Evolutionary conservation across 1,139 yeast genomes (phyloP).

Genomic region (Magnusiomyces clavatus): DNA sequence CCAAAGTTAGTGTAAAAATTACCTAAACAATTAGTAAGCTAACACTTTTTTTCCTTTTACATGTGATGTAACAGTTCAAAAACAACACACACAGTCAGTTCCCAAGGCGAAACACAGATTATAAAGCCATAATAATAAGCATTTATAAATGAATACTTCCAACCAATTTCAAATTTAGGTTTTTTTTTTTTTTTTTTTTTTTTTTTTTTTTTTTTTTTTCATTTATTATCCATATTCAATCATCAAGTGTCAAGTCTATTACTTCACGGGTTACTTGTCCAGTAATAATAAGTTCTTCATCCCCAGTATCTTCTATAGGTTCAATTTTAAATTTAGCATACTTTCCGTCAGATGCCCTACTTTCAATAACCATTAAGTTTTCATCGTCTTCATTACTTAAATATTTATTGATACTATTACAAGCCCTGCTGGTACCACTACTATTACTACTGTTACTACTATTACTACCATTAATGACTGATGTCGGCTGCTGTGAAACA

Average conservation of each 20-base stretch:
- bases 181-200: no score
- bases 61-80: no score
- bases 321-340: constrained; percentile 5
- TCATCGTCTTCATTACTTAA: background rate
- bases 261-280: constrained; percentile 26
- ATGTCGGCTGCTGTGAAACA: no score
- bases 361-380: background rate
- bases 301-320: background rate
- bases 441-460: background rate
- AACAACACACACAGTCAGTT: no score
- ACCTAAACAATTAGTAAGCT: no score
- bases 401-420: background rate
- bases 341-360: background rate
- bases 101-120: no score
- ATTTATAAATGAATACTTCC: no score
- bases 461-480: background rate
- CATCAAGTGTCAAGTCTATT: constrained; percentile 31
- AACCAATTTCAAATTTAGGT: no score
- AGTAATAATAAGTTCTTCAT: background rate
- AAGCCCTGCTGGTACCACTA: background rate
- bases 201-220: no score
- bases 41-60: no score
- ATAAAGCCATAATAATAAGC: no score
- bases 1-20: no score
- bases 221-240: background rate